Evolutionary conservation across 495 filamentous ascomycete species (phyloP), one percentile per base, ranked within the genome.

Genomic region (Aspergillus indologenus): DNA sequence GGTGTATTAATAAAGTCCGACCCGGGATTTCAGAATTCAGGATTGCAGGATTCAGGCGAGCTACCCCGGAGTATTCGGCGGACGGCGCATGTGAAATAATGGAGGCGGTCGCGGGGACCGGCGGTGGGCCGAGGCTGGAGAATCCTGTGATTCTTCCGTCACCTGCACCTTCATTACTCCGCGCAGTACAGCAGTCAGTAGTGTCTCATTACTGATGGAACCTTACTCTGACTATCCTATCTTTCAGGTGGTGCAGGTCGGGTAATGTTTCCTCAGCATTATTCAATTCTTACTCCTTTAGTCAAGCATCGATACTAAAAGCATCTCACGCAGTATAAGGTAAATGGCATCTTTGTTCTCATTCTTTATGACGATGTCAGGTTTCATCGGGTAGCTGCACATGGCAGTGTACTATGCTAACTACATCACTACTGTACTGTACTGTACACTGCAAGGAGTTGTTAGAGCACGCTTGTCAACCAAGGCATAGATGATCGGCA

Each of bases 1-100:
- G 31, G 22, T 57, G 51, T 62, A 59, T 62, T 62, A 62, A 62
- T 62, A 59, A 56, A 51, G 15, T 23, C 45, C 19, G 48, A 29
- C 22, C 21, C 22, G 22, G 47, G 47, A 22, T 17, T 58, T 40
- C 18, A 40, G 14, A 22, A 24, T 58, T 40, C 18, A 40, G 14
- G 51, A 52, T 58, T 45, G n/a, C 29, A 52, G 8, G 21, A 58
- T 31, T 23, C 23, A 34, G 57, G 55, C 50, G 44, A 58, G 47
- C 57, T 60, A 50, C 57, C 61, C 58, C 60, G 60, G 64, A 54
- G 60, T 26, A 44, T 51, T 61, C 61, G 61, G 45, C 21, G 34
- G 23, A 7, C 3, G 21, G 48, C 4, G 59, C 65, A 67, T 67
- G 65, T 67, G 65, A 67, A 67, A 48, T 23, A 14, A 15, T 57